phyloP scores from a whole-genome alignment of 139 green algal species.

The Chlorella sp. region DNA sequence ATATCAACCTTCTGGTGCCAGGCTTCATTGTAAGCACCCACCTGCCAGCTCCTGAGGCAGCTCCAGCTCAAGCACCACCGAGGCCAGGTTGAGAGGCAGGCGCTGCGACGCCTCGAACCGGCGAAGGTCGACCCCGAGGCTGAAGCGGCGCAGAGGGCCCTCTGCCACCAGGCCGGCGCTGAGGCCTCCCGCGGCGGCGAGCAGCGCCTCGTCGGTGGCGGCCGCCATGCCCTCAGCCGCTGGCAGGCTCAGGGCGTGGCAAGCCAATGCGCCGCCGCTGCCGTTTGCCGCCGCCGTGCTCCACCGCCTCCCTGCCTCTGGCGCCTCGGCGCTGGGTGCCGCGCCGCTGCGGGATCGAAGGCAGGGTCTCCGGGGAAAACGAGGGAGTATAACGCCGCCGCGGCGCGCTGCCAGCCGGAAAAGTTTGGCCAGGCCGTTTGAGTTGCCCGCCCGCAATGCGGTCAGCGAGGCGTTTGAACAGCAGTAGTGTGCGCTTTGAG shows the following conservation, averaged over 20 bases:
- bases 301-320: neutral
- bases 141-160: slow-evolving; percentile 24
- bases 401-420: too few relatives aligned
- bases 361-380: too few relatives aligned
- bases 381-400: too few relatives aligned
- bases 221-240: neutral
- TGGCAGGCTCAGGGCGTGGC: too few relatives aligned
- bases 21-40: neutral
- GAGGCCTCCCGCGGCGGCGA: neutral
- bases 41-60: slow-evolving; percentile 37
- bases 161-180: slow-evolving; percentile 14
- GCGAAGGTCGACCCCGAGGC: slow-evolving; percentile 30
- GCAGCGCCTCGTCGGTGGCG: neutral
- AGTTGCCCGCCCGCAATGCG: neutral
- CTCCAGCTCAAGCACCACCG: slow-evolving; percentile 36
- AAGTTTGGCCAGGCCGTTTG: neutral
- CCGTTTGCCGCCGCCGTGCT: too few relatives aligned
- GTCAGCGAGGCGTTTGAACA: too few relatives aligned
- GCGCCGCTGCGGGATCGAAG: too few relatives aligned
- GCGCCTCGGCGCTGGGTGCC: neutral
- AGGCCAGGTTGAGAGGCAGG: slow-evolving; percentile 34
- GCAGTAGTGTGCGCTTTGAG: too few relatives aligned
- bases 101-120: slow-evolving; percentile 18
- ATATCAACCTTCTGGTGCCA: too few relatives aligned
- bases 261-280: too few relatives aligned